Evolutionary conservation across 202 grass and related monocot genomes (phyloP).

Genomic region (Hordeum pubiflorum): DNA sequence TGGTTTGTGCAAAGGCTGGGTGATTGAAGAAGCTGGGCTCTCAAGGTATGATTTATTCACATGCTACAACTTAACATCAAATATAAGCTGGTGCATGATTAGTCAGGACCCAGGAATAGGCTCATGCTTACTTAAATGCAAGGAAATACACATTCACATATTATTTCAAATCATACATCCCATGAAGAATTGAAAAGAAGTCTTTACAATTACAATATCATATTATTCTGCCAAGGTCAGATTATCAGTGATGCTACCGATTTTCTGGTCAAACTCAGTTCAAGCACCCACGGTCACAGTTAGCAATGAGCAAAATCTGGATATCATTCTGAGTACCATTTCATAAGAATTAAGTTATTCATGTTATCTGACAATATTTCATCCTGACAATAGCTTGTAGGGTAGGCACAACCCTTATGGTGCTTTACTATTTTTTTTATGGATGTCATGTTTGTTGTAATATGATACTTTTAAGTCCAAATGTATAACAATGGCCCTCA

Average conservation of each 20-base stretch:
- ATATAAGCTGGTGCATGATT: too few species aligned
- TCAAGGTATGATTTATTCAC: conserved; percentile 41
- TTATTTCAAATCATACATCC: neutral
- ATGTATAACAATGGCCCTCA: neutral
- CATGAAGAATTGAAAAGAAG: neutral
- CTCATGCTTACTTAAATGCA: neutral
- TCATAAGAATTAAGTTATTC: neutral
- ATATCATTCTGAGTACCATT: neutral
- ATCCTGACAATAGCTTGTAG: neutral
- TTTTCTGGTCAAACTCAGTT: neutral
- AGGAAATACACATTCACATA: neutral
- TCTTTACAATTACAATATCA: neutral
- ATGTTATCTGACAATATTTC: neutral
- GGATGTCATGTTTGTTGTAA: neutral
- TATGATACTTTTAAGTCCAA: neutral
- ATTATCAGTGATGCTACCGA: neutral
- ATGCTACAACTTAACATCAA: too few species aligned
- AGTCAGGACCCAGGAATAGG: too few species aligned
- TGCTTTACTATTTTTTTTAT: neutral
- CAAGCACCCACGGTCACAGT: neutral
- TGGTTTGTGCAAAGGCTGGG: conserved; percentile 90
- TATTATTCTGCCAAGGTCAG: neutral
- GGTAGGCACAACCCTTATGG: neutral
- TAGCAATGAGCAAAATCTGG: neutral
- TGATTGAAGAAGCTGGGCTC: conserved; percentile 65